Evolutionary conservation across 768 basidiomycete species (phyloP).

Genomic region (Dioszegia crocea): DNA sequence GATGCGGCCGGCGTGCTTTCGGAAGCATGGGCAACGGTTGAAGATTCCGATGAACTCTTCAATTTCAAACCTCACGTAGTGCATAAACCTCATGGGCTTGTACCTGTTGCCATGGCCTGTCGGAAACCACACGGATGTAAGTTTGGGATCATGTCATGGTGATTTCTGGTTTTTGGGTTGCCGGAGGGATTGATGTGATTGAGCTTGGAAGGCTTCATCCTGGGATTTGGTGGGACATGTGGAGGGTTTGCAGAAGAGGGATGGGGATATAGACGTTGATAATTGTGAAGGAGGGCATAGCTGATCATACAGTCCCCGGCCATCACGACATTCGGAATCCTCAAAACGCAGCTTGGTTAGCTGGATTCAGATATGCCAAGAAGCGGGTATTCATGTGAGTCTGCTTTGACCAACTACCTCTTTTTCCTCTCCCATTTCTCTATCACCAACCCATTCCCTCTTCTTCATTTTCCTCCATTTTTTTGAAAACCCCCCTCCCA

Average conservation of each 20-base stretch:
- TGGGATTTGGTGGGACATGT: too few relatives aligned
- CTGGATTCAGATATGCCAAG: slow-evolving; percentile 60
- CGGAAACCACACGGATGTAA: slow-evolving; percentile 60
- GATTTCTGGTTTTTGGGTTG: too few relatives aligned
- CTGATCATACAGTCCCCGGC: slow-evolving; percentile 50
- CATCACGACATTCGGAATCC: slow-evolving; percentile 56
- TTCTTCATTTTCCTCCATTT: background rate
- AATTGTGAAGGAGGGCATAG: too few relatives aligned
- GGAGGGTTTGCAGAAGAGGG: too few relatives aligned
- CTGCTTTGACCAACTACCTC: too few relatives aligned
- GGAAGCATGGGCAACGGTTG: slow-evolving; percentile 51
- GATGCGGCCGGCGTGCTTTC: slow-evolving; percentile 50
- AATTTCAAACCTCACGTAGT: slow-evolving; percentile 64
- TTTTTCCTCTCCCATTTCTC: too few relatives aligned
- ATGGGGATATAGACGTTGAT: too few relatives aligned
- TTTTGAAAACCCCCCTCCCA: background rate
- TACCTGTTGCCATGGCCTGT: slow-evolving; percentile 66
- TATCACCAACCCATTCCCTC: too few relatives aligned
- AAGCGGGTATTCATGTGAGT: slow-evolving; percentile 63
- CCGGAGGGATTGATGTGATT: too few relatives aligned
- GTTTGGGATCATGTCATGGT: slow-evolving; percentile 18
- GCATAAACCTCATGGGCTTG: slow-evolving; percentile 58
- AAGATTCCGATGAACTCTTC: slow-evolving; percentile 52
- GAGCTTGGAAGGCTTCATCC: too few relatives aligned
- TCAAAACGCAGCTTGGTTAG: slow-evolving; percentile 67